A percentile compares a stretch with the other conserved stretches of the same genome.
Evolutionary conservation across 768 basidiomycete species (phyloP).

Genomic region (Lactifluus volemus): DNA sequence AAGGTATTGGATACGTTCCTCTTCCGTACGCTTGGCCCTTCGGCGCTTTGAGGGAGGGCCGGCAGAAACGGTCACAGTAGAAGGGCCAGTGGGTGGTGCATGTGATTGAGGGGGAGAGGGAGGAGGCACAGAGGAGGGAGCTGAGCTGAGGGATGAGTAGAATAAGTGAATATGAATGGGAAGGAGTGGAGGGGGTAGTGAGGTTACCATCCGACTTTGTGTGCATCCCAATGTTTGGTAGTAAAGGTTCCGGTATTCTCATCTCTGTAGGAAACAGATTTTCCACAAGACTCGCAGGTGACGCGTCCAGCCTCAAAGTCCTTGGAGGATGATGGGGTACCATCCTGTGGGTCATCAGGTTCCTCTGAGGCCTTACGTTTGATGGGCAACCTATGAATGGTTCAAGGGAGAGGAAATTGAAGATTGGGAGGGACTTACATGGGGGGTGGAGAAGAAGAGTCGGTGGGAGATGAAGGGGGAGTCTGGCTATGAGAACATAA

Average conservation of each 20-base stretch:
- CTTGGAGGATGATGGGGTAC: conserved; percentile 7
- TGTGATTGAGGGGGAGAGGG: not conserved
- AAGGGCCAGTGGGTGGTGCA: not conserved
- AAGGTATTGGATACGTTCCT: conserved; percentile 63
- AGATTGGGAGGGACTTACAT: not conserved
- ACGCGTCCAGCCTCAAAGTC: conserved; percentile 64
- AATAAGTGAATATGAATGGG: not conserved
- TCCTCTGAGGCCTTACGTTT: conserved; percentile 11
- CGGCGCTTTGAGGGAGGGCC: conserved; percentile 42
- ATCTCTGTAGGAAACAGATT: conserved; percentile 58
- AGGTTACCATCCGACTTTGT: conserved; percentile 47
- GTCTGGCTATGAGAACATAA: not conserved
- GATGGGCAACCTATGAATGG: not conserved
- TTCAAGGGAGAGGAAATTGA: too few species aligned
- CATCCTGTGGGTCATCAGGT: not conserved
- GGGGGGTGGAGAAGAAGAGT: not conserved
- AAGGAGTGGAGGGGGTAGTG: not conserved
- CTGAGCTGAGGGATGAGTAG: not conserved
- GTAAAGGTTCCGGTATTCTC: conserved; percentile 55
- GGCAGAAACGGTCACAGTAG: not conserved
- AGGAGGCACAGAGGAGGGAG: conserved; percentile 3
- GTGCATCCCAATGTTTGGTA: conserved; percentile 58
- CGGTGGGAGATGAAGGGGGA: not conserved
- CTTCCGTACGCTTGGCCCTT: conserved; percentile 68
- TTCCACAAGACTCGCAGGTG: conserved; percentile 55